A percentile compares a stretch with the other conserved stretches of the same genome.
Conservation (phyloP, 164 flowering plant species). For the Macadamia integrifolia region DNA sequence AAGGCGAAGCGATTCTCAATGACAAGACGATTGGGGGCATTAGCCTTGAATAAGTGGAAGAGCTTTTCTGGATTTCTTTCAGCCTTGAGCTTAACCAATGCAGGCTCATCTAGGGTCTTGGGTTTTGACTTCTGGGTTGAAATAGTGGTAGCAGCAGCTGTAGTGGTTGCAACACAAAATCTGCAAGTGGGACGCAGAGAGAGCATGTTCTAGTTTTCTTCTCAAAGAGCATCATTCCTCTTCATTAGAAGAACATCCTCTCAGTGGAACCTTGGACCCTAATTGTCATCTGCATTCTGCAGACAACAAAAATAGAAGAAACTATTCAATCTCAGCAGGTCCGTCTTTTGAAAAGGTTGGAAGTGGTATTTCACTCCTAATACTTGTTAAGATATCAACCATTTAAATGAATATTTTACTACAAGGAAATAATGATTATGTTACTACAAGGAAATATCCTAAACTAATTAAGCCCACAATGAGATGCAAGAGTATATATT, state of each 20-base stretch:
- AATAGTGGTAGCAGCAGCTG: slow-evolving; percentile 8
- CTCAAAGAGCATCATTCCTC: slow-evolving; percentile 10
- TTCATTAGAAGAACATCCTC: slow-evolving; percentile 2
- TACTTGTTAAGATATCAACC: no score
- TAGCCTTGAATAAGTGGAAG: slow-evolving; percentile 51
- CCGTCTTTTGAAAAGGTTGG: no score
- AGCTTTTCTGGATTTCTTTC: slow-evolving; percentile 74
- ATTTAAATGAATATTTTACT: no score
- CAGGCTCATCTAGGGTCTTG: slow-evolving; percentile 42
- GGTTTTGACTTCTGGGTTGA: slow-evolving; percentile 7
- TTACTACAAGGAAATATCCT: no score
- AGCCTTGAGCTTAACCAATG: slow-evolving; percentile 53
- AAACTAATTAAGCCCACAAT: no score
- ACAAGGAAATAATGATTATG: no score
- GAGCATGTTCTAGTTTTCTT: slow-evolving; percentile 36
- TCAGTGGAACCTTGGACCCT: no score
- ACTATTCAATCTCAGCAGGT: no score
- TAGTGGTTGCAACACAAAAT: slow-evolving; percentile 22
- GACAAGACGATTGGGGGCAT: slow-evolving; percentile 52
- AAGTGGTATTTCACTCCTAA: no score
- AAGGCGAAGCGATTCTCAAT: slow-evolving; percentile 69
- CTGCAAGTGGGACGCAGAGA: slow-evolving; percentile 52
- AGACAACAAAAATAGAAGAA: no score
- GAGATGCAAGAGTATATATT: no score
- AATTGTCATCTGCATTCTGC: no score